Conservation (phyloP, 176 grass and related monocot species). For the Saccharum spontaneum region DNA sequence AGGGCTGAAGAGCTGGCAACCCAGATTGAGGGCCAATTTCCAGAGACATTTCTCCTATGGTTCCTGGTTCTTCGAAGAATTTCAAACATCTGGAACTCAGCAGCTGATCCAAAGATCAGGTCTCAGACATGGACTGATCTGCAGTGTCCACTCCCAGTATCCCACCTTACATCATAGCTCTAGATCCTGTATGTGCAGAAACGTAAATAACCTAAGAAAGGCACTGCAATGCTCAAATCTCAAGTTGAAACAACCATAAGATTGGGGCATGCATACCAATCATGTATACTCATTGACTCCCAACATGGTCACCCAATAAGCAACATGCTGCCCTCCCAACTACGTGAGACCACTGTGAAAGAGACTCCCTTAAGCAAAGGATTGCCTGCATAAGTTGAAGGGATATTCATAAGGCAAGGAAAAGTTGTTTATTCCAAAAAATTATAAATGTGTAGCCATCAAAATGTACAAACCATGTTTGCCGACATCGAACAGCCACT, state of each 20-base stretch:
- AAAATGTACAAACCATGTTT: conserved; percentile 70
- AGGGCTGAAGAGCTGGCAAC: background rate
- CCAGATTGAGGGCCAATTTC: background rate
- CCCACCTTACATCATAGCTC: too few relatives aligned
- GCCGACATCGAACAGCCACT: conserved; percentile 80
- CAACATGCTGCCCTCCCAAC: background rate
- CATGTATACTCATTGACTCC: background rate
- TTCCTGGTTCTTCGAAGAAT: background rate
- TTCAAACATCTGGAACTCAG: background rate
- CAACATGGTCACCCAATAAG: background rate
- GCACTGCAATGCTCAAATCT: background rate
- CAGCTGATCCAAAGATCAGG: background rate
- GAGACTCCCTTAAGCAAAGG: conserved; percentile 45
- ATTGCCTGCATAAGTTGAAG: conserved; percentile 48
- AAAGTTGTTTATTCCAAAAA: background rate
- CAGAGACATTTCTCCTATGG: background rate
- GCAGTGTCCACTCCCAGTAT: too few relatives aligned
- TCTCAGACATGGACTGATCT: background rate
- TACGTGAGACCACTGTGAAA: background rate
- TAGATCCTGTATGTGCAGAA: background rate
- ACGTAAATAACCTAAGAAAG: background rate
- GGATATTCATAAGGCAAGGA: background rate
- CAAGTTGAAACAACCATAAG: background rate
- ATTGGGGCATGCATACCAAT: background rate
- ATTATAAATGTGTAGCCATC: background rate